Base-by-base conservation (phyloP, 192 early-diverging fungal genomes). In the Lobosporangium transversale region DNA sequence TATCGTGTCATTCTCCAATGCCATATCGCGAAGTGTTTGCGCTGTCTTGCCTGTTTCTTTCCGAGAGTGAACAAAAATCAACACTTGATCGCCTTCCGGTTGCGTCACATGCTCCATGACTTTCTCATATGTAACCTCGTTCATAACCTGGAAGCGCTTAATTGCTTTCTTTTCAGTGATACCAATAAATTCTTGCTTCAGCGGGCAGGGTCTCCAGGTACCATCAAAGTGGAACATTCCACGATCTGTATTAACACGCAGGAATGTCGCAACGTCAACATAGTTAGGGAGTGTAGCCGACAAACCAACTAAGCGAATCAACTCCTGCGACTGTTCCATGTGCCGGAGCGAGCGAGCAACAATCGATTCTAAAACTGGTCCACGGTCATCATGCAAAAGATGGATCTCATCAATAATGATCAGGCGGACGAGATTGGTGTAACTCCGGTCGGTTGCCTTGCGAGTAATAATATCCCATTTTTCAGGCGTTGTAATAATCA, bases 381-480 rank as follows among this genome's bases (percentile, higher is more conserved):
- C 97, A 84, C 97, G 95, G 29, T 94, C 93, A 80, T 99, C 97
- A 80, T 98, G 96, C 32, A 99, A 80, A 74, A 99, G 83, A 63
- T 99, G 97, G 58, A 99, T 94, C 80, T 99, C 97, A 78, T 99
- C 97, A 70, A 99, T 92, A 56, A 99, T 97, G 17, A 99, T 80
- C 15, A 98, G 83, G 21, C 93, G 86, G 10, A 98, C 96, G 11
- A 96, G 81, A 54, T 92, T 89, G 31, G 94, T 95, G 82, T 97
- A 96, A 56, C 91, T 93, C 57, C 90, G 85, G 78, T 93, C 97
- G 7, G 95, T 94, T 26, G 93, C 95, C 79, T 97, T 97, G 62
- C 97, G 92, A 35, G 97, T 99, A 32, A 96, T 93, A 29, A 99
- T 93, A 79, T 99, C 97, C 97, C 97, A 99, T 74, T 99, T 99